phyloP scores from a whole-genome alignment of 805 yeast genomes.

The Kodamaea restingae region DNA sequence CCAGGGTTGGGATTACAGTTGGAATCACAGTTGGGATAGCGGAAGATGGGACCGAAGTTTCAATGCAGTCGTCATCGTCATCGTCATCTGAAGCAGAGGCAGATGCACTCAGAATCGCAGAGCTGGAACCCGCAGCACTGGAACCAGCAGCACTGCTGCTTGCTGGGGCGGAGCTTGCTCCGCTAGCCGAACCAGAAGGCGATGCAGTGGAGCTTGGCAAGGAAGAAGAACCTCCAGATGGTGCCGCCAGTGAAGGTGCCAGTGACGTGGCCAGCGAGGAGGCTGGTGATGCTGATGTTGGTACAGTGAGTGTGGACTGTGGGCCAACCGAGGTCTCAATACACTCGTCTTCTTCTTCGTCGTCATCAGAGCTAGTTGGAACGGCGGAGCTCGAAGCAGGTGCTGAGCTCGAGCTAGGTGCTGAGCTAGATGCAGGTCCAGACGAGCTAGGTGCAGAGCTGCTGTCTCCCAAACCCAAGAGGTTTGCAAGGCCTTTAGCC shows the following conservation, averaged over 20 bases:
- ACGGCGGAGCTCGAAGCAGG: too few relatives aligned
- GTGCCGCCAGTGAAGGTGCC: too few relatives aligned
- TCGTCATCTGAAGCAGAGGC: conserved; percentile 9
- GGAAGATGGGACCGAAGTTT: conserved; percentile 1
- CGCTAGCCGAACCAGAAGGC: background rate
- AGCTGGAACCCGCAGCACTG: background rate
- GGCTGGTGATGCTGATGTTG: too few relatives aligned
- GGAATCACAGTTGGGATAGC: conserved; percentile 1
- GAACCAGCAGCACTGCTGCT: too few relatives aligned
- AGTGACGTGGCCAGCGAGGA: too few relatives aligned
- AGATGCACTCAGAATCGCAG: background rate
- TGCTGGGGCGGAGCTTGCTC: too few relatives aligned
- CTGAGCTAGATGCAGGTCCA: too few relatives aligned
- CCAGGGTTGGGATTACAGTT: background rate
- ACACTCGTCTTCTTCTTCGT: conserved; percentile 5
- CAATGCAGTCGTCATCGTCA: conserved; percentile 14
- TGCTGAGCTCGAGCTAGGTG: background rate
- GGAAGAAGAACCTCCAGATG: too few relatives aligned
- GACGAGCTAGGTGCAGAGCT: too few relatives aligned
- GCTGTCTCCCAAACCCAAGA: too few relatives aligned
- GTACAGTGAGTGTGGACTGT: background rate
- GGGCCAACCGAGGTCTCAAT: conserved; percentile 1
- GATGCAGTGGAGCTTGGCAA: conserved; percentile 1
- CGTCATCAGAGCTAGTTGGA: conserved; percentile 8
- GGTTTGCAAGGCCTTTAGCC: too few relatives aligned